phyloP scores from a whole-genome alignment of 768 basidiomycete genomes.

The Mycena belliarum region DNA sequence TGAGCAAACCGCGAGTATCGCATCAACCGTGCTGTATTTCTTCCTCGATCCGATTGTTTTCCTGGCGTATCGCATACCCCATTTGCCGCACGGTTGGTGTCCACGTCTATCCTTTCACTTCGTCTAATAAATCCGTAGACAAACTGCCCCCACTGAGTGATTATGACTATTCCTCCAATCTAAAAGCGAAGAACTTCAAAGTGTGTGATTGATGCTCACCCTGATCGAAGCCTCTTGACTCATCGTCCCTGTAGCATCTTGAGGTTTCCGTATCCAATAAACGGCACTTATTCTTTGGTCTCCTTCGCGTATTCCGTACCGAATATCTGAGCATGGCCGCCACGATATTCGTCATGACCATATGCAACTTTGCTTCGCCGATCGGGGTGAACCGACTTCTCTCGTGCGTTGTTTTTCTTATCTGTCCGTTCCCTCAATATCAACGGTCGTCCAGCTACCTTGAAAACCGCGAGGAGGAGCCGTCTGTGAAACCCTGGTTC shows the following conservation, averaged over 20 bases:
- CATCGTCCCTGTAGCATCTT: conserved; percentile 6
- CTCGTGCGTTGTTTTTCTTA: conserved; percentile 27
- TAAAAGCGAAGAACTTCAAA: conserved; percentile 32
- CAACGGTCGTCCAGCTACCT: conserved; percentile 45
- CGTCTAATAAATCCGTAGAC: conserved; percentile 29
- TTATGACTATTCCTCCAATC: conserved; percentile 42
- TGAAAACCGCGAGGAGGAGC: conserved; percentile 51
- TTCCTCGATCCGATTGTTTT: conserved; percentile 58
- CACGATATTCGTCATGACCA: conserved; percentile 31
- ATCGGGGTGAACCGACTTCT: conserved; percentile 47
- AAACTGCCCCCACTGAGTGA: conserved; percentile 65
- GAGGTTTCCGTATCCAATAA: conserved; percentile 16
- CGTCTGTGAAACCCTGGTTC: conserved; percentile 63
- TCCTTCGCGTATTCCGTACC: conserved; percentile 40
- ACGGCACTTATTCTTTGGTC: conserved; percentile 39
- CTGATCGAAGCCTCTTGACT: too few relatives aligned
- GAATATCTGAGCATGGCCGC: conserved; percentile 27
- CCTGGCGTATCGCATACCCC: conserved; percentile 41
- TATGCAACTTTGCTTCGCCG: conserved; percentile 37
- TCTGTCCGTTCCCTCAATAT: background rate
- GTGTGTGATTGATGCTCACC: conserved; percentile 28
- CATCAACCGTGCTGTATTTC: conserved; percentile 45
- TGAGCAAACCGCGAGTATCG: conserved; percentile 52
- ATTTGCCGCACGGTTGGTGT: conserved; percentile 34
- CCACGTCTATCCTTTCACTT: background rate